Evolutionary conservation across 495 filamentous ascomycete species (phyloP), one percentile per base, ranked within the genome.

Genomic region (Hypomontagnella monticulosa): DNA sequence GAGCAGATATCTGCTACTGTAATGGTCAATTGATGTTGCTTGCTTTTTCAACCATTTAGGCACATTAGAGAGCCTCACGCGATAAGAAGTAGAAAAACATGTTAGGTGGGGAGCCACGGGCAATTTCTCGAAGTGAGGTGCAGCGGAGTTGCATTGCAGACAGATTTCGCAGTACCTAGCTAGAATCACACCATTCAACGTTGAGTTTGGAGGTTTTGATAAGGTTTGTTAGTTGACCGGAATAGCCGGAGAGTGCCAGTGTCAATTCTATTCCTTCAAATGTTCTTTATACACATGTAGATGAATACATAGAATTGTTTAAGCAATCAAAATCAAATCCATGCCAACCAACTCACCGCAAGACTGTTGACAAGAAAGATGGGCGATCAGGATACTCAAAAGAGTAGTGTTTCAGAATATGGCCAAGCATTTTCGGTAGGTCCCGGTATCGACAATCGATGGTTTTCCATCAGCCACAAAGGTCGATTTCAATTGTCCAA

Each of bases 21-120:
- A 5, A 37, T 12, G 46, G 33, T 5, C 11, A 36, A 36, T 36
- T 23, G 30, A 32, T 32, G 38, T 32, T 55, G 20, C 51, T 55
- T 55, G 33, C 51, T 46, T 55, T 38, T 48, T 33, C 37, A 57
- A 47, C 51, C 38, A 18, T 66, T 61, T 66, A 57, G 44, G 57
- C 63, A 66, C 38, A 54, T 66, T 51, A 6, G 23, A 58, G 49
- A 67, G 57, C 63, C 57, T 61, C 63, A 61, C 44, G 34, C 48
- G 63, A 67, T 67, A 61, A 61, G 51, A 52, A 44, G 56, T 20
- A 16, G 6, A 53, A 36, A 50, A 57, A 46, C 11, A 47, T 33
- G 52, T 1, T 18, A 32, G 16, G 27, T 9, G 57, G 58, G 58
- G 65, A 20, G 47, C 53, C 37, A 38, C 15, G 43, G 11, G 33